These are phyloP conservation scores for Takashimella koratensis DNA, from an alignment of 1,284 basidiomycete genomes.

Conservation along the genomic window DNA sequence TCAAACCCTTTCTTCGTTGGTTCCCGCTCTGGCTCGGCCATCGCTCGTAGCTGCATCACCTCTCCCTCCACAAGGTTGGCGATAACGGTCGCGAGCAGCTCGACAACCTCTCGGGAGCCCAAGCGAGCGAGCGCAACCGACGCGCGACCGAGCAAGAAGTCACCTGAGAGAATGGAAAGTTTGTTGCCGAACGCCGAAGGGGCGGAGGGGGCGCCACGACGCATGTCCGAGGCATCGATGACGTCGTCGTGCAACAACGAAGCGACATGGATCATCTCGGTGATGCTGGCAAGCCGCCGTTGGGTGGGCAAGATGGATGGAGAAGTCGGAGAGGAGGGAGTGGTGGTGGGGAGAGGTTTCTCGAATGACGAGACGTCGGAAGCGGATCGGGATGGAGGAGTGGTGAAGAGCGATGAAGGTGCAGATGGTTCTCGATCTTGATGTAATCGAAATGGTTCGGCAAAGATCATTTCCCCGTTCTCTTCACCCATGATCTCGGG, in stretches of 20 bases:
- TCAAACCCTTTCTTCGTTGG: conserved; percentile 60
- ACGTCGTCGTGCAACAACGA: conserved; percentile 95
- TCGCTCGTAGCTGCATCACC: conserved; percentile 74
- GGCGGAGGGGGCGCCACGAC: conserved; percentile 76
- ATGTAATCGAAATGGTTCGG: conserved; percentile 40
- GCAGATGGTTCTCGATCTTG: conserved; percentile 1
- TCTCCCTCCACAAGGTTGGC: conserved; percentile 96
- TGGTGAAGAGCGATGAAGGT: conserved; percentile 4
- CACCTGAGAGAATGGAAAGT: conserved; percentile 86
- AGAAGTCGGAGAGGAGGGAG: conserved; percentile 15
- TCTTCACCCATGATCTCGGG: conserved; percentile 45
- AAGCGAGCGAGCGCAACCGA: conserved; percentile 82
- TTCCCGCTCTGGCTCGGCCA: conserved; percentile 30
- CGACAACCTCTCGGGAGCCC: conserved; percentile 83
- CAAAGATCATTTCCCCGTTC: conserved; percentile 31
- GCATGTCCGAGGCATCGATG: conserved; percentile 77
- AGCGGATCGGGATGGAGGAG: conserved; percentile 7
- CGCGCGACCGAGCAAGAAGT: conserved; percentile 90
- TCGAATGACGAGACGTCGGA: conserved; percentile 13
- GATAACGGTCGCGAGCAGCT: conserved; percentile 87
- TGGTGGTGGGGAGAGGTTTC: conserved; percentile 8
- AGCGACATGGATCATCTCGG: conserved; percentile 98
- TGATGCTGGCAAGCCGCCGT: conserved; percentile 87
- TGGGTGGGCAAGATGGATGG: conserved; percentile 71
- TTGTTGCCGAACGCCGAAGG: conserved; percentile 94